phyloP scores from a whole-genome alignment of 345 rosid species.

The Salix koriyanagi region DNA sequence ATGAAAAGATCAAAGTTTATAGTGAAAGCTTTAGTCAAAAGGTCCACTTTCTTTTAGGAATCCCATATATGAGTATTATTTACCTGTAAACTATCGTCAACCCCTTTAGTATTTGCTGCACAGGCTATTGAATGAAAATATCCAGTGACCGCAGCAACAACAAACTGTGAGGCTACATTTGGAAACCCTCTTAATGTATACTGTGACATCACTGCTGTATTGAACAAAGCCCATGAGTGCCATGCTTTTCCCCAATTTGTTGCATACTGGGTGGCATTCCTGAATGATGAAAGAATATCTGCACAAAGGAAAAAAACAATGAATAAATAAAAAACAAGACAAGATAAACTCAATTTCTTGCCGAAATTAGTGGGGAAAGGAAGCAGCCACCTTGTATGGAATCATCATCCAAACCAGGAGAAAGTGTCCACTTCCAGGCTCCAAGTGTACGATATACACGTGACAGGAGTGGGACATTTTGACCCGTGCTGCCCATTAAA shows the following conservation, averaged over 20 bases:
- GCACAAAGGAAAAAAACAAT: slow-evolving; percentile 6
- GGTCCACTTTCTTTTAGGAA: background rate
- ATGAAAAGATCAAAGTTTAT: background rate
- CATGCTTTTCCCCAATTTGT: slow-evolving; percentile 93
- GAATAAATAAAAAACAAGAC: background rate
- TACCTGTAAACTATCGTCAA: slow-evolving; percentile 98
- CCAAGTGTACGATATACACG: slow-evolving; percentile 85
- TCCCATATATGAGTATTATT: slow-evolving; percentile 4
- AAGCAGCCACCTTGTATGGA: slow-evolving; percentile 64
- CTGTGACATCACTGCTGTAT: slow-evolving; percentile 96
- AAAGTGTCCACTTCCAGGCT: slow-evolving; percentile 85
- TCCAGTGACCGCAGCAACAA: slow-evolving; percentile 93
- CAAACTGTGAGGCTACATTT: slow-evolving; percentile 59
- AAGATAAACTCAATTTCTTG: background rate
- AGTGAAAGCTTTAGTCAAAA: background rate
- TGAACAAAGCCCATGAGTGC: slow-evolving; percentile 97
- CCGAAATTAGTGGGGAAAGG: background rate
- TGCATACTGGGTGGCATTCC: slow-evolving; percentile 74
- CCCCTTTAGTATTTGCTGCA: slow-evolving; percentile 93
- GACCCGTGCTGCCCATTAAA: slow-evolving; percentile 40
- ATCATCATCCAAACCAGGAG: slow-evolving; percentile 84
- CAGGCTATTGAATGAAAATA: slow-evolving; percentile 95
- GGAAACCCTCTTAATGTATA: slow-evolving; percentile 65
- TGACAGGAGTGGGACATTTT: slow-evolving; percentile 70
- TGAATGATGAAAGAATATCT: slow-evolving; percentile 75